Base-by-base conservation (phyloP, 1,284 basidiomycete genomes). In the Salmacisia buchloeana region DNA sequence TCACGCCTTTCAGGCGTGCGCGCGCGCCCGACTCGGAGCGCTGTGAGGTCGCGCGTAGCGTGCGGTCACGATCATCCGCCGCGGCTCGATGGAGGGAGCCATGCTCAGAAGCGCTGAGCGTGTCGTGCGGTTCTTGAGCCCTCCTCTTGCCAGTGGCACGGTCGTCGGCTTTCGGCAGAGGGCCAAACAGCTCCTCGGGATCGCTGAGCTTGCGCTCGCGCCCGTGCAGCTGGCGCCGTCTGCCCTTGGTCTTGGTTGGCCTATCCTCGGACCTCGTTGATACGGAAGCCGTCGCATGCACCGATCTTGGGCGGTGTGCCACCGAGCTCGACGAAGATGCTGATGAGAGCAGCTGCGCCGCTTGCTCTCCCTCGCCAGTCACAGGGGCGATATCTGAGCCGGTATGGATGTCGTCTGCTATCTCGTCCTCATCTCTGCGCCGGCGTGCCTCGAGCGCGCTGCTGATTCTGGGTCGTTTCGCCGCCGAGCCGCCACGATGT, bases 401-500 rank as follows among this genome's bases (percentile, higher is more conserved):
- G n/a, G n/a, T n/a, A n/a, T n/a, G n/a, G n/a, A n/a, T n/a, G n/a
- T n/a, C n/a, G n/a, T n/a, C n/a, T n/a, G n/a, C n/a, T n/a, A n/a
- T n/a, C 23, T 43, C 41, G 18, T 21, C 41, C 10, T 15, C 23
- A 21, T 43, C 23, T n/a, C 41, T 12, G 18, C 41, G 41, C 23
- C 41, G 18, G 10, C 41, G 41, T 6, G 41, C 41, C 3, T 9
- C 12, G 3, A 43, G 41, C 7, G 41, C 41, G 18, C 41, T 43
- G 41, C 41, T 43, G 18, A 43, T 43, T 21, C 23, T 43, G 41
- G 10, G 39, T 63, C 65, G 34, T 60, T 69, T 29, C 63, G 63
- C 25, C 65, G 63, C 13, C 65, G 65, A 41, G 69, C 67, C 0
- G 68, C 62, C 9, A 63, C 63, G 6, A 65, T 60, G 23, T 64